Percentiles rank a stretch among this genome's conserved stretches.
phyloP scores from a whole-genome alignment of 306 rosid genomes.

The Inga oerstediana region DNA sequence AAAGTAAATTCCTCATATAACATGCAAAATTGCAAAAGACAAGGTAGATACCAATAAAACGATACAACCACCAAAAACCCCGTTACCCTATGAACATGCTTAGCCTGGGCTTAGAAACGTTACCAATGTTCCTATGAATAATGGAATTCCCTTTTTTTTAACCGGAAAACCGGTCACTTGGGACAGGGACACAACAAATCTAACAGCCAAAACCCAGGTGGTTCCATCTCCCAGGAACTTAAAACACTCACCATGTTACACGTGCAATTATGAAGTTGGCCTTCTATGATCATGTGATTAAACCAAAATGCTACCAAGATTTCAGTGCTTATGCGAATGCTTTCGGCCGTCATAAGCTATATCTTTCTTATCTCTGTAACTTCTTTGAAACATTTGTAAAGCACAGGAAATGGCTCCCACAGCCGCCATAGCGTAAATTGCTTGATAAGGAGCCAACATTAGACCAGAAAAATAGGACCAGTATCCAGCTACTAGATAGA shows the following conservation, averaged over 20 bases:
- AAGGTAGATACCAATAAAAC: neutral
- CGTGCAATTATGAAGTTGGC: conserved; percentile 3
- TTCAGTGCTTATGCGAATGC: conserved; percentile 81
- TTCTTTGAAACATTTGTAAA: conserved; percentile 55
- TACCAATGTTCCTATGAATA: neutral
- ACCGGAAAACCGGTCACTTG: neutral
- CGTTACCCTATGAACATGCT: neutral
- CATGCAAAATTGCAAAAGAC: neutral
- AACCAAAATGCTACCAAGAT: conserved; percentile 7
- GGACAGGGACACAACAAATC: conserved; percentile 20
- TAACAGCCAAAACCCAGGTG: conserved; percentile 21
- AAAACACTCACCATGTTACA: conserved; percentile 19
- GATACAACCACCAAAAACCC: neutral
- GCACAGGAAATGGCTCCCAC: conserved; percentile 67
- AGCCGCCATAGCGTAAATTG: conserved; percentile 69
- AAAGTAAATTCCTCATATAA: neutral
- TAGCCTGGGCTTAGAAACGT: neutral
- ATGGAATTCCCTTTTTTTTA: neutral
- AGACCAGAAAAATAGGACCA: conserved; percentile 72
- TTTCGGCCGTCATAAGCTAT: conserved; percentile 56
- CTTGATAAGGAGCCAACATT: conserved; percentile 72
- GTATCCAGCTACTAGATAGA: conserved; percentile 81
- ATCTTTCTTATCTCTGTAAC: conserved; percentile 57
- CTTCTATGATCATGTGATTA: conserved; percentile 3
- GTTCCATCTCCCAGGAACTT: neutral